Base-by-base conservation (phyloP, 352 stramenopile species). In the Globisporangium yorkense region DNA sequence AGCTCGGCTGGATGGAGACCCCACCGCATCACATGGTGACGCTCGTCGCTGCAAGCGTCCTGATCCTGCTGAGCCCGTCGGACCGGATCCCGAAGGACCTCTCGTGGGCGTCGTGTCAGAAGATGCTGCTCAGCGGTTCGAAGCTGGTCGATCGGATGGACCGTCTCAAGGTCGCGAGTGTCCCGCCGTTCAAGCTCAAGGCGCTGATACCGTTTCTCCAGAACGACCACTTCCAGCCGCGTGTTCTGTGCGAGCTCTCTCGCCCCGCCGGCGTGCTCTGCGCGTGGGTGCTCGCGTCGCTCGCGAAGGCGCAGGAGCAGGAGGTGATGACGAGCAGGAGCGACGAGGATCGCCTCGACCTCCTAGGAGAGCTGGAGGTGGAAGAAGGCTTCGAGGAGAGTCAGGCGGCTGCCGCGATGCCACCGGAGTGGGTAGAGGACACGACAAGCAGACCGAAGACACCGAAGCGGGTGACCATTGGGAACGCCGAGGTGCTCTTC, bases 151-250 rank as follows among this genome's bases (percentile, higher is more conserved):
- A 85, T 24, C 68, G 75, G 6, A 61, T 90, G 21, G 59, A 70
- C 13, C 33, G 10, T 9, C 70, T 85, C 15, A 67, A 77, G n/a
- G 70, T 80, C 4, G 62, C 56, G 18, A 53, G 48, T 13, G 72
- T 86, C 3, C 77, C 72, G 7, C 51, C 61, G 12, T 92, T 92
- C 60, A 92, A 92, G 64, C 87, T 79, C 76, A 81, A 87, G 57
- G 82, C 82, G 18, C 62, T 92, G 37, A 51, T 75, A 0, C 82
- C 82, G 13, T 90, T 92, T 56, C 53, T 89, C 3, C 68, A 87
- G 55, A 89, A 89, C 60, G 74, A 85, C 33, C 72, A 88, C 56
- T 90, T 88, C 54, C 64, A 87, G n/a, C 80, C 82, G 3, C 71
- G 70, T 3, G 82, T 83, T 44, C 68, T 92, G 5, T 60, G 65